Evolutionary conservation across 306 rosid genomes (phyloP).

Genomic region (Prunus armeniaca): DNA sequence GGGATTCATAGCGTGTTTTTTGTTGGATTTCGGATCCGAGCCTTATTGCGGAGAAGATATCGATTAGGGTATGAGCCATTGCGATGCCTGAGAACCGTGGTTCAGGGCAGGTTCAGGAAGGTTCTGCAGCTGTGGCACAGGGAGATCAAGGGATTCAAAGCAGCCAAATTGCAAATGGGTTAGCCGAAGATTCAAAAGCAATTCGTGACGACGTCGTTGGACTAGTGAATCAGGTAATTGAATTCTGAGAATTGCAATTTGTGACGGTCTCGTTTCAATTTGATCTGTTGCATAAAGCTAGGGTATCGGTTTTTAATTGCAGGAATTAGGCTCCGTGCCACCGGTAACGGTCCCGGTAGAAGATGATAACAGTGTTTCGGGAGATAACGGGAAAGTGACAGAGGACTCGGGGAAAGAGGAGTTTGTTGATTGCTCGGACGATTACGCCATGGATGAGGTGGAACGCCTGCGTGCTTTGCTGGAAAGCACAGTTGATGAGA

Average conservation of each 20-base stretch:
- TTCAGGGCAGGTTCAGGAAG: conserved; percentile 23
- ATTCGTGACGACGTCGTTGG: conserved; percentile 7
- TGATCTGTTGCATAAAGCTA: background rate
- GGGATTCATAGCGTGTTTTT: background rate
- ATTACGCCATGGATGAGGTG: conserved; percentile 36
- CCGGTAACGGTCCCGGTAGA: conserved; percentile 1
- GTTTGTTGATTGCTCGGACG: conserved; percentile 94
- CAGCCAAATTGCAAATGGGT: conserved; percentile 25
- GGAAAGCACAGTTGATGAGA: conserved; percentile 38
- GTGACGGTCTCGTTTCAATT: background rate
- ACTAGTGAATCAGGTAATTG: conserved; percentile 36
- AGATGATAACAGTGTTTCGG: conserved; percentile 19
- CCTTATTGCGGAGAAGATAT: conserved; percentile 25
- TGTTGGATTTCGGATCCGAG: conserved; percentile 30
- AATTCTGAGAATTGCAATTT: background rate
- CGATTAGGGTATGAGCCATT: conserved; percentile 34
- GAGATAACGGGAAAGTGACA: conserved; percentile 35
- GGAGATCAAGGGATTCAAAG: conserved; percentile 20
- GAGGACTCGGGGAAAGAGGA: conserved; percentile 75
- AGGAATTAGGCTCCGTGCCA: conserved; percentile 4
- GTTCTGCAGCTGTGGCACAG: conserved; percentile 18
- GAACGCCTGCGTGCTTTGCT: conserved; percentile 35
- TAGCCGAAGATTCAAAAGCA: conserved; percentile 5
- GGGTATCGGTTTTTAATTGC: background rate
- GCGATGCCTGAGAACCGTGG: conserved; percentile 60